Evolutionary conservation across 805 yeast genomes (phyloP).

Genomic region (Brettanomyces anomalus): DNA sequence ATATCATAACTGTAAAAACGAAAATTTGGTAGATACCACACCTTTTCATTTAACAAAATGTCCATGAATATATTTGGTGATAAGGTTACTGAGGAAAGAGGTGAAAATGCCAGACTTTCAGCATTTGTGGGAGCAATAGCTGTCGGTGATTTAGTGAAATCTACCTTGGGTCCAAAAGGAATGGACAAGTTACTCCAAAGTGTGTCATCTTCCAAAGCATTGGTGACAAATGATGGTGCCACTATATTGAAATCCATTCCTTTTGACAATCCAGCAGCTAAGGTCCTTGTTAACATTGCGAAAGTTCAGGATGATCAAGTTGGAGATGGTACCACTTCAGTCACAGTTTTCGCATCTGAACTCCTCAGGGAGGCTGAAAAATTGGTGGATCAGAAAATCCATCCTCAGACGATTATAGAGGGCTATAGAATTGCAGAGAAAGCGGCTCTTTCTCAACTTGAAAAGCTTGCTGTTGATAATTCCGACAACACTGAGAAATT

Average conservation of each 20-base stretch:
- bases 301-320: slow-evolving; percentile 97
- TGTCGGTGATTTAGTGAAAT: slow-evolving; percentile 92
- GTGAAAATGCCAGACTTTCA: slow-evolving; percentile 94
- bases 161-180: slow-evolving; percentile 96
- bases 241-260: slow-evolving; percentile 92
- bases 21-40: no score
- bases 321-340: slow-evolving; percentile 98
- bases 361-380: slow-evolving; percentile 90
- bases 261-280: slow-evolving; percentile 95
- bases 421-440: slow-evolving; percentile 86
- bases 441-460: slow-evolving; percentile 80
- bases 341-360: slow-evolving; percentile 86
- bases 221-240: slow-evolving; percentile 97
- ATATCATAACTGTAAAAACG: no score
- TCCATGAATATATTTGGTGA: slow-evolving; percentile 94
- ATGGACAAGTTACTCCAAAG: slow-evolving; percentile 94
- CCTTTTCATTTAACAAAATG: slow-evolving; percentile 22
- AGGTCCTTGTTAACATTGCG: slow-evolving; percentile 87
- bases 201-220: slow-evolving; percentile 64
- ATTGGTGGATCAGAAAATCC: slow-evolving; percentile 85
- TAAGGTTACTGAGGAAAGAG: slow-evolving; percentile 95
- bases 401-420: slow-evolving; percentile 95
- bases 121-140: slow-evolving; percentile 99
- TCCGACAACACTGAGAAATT: slow-evolving; percentile 48
- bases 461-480: slow-evolving; percentile 67